Percentiles rank a stretch among this genome's conserved stretches.
Evolutionary conservation across 2,329 filamentous ascomycete genomes (phyloP).

Genomic region (Escovopsis sp.): DNA sequence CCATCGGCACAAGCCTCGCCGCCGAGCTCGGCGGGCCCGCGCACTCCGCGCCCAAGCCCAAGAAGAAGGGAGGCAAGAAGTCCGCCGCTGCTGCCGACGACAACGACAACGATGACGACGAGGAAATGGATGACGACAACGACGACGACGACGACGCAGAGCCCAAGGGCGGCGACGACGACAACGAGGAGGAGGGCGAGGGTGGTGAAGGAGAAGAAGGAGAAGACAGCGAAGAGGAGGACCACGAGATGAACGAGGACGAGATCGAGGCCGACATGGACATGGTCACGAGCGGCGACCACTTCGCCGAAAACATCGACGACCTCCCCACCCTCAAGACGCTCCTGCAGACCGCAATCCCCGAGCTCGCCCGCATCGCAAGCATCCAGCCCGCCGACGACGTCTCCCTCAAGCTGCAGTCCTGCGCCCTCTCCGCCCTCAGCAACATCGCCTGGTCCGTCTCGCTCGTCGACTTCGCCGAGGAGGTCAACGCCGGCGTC

Average conservation of each 20-base stretch:
- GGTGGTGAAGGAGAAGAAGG: slow-evolving; percentile 22
- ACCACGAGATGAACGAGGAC: slow-evolving; percentile 41
- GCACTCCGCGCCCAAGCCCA: neutral
- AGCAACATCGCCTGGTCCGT: slow-evolving; percentile 57
- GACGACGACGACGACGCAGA: slow-evolving; percentile 22
- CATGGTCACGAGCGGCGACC: slow-evolving; percentile 39
- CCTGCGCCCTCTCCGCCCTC: slow-evolving; percentile 42
- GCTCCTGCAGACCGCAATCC: slow-evolving; percentile 21
- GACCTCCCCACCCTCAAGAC: slow-evolving; percentile 39
- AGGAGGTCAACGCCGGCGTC: slow-evolving; percentile 36
- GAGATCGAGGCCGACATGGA: slow-evolving; percentile 52
- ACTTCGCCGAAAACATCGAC: slow-evolving; percentile 29
- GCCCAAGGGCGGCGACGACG: slow-evolving; percentile 14
- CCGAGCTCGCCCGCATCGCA: slow-evolving; percentile 32
- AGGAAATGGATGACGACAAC: slow-evolving; percentile 18
- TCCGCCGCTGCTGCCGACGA: slow-evolving; percentile 10
- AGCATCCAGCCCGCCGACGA: slow-evolving; percentile 26
- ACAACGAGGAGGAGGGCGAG: slow-evolving; percentile 14
- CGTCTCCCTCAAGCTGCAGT: slow-evolving; percentile 30
- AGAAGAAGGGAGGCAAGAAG: neutral
- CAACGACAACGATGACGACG: slow-evolving; percentile 23
- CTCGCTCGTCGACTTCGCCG: slow-evolving; percentile 44
- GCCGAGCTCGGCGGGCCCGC: slow-evolving; percentile 27
- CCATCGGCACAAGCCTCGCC: slow-evolving; percentile 46
- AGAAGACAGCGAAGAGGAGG: slow-evolving; percentile 25